Percentiles rank a stretch among this genome's conserved stretches.
phyloP scores from a whole-genome alignment of 1,284 basidiomycete genomes.

The Malassezia pachydermatis region DNA sequence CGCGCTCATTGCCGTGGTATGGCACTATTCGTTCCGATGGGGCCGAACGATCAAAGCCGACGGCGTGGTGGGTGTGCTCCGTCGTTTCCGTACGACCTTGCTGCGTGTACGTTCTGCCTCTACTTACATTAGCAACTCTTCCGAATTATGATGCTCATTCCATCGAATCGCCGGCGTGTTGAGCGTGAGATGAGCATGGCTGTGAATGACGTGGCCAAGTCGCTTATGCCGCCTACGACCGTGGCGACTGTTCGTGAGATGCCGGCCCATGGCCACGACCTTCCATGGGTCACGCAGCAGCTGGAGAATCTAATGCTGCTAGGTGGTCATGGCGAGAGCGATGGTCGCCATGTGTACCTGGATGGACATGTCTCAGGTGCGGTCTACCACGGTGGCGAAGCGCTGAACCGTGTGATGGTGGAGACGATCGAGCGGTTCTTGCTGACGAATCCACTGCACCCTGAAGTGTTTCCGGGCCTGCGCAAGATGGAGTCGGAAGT shows the following conservation, averaged over 20 bases:
- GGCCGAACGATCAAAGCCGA: constrained; percentile 8
- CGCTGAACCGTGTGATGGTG: constrained; percentile 34
- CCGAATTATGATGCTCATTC: constrained; percentile 31
- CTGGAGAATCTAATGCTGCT: constrained; percentile 33
- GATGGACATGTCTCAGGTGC: constrained; percentile 45
- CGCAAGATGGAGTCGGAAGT: constrained; percentile 97
- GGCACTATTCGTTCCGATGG: constrained; percentile 9
- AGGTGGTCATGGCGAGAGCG: constrained; percentile 20
- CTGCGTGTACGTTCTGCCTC: neutral
- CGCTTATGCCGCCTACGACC: constrained; percentile 31
- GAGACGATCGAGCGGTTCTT: constrained; percentile 35
- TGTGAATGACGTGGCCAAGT: constrained; percentile 33
- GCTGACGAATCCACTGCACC: constrained; percentile 77
- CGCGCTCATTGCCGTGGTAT: constrained; percentile 5
- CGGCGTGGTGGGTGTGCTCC: neutral
- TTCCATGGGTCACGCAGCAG: constrained; percentile 33
- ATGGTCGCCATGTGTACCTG: constrained; percentile 39
- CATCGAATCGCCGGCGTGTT: constrained; percentile 34
- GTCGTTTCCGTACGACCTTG: neutral
- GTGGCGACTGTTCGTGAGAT: constrained; percentile 25
- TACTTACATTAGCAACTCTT: no score
- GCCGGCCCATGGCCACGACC: constrained; percentile 33
- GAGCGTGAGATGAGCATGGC: constrained; percentile 36
- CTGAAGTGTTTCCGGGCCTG: constrained; percentile 85
- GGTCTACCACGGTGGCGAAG: constrained; percentile 48